Conservation (phyloP, 306 rosid genomes). For the Casuarina glauca region DNA sequence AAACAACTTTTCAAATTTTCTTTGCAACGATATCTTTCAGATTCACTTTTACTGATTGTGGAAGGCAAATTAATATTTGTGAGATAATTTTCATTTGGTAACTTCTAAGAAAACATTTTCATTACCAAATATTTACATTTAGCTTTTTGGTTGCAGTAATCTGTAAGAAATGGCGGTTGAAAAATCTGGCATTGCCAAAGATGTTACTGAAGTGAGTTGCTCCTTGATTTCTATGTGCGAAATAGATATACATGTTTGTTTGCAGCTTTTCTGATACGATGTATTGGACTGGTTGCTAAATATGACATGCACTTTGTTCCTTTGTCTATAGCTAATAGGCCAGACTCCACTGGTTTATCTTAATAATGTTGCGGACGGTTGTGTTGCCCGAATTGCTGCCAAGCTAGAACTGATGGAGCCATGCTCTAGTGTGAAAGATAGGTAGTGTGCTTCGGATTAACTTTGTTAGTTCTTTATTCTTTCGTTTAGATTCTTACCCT, state of each 20-base stretch:
- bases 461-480: neutral
- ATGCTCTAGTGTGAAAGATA: conserved; percentile 81
- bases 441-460: conserved; percentile 32
- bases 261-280: neutral
- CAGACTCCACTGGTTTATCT: conserved; percentile 79
- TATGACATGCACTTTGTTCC: conserved; percentile 4
- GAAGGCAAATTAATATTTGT: neutral
- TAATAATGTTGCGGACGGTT: conserved; percentile 56
- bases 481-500: conserved; percentile 12
- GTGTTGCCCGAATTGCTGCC: conserved; percentile 69
- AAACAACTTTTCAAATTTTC: neutral
- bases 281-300: conserved; percentile 13
- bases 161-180: conserved; percentile 54
- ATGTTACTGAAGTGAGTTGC: conserved; percentile 66
- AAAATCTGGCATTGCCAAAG: conserved; percentile 61
- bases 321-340: conserved; percentile 57
- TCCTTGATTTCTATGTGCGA: neutral
- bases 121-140: conserved; percentile 12
- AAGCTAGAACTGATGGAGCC: conserved; percentile 79
- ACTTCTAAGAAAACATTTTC: neutral
- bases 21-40: conserved; percentile 11
- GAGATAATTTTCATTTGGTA: neutral
- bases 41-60: conserved; percentile 18
- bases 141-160: conserved; percentile 32
- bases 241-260: neutral